Percentiles rank a stretch among this genome's conserved stretches.
These are phyloP conservation scores for Torulaspora microellipsoides DNA, from an alignment of 805 yeast genomes.

Conservation along the genomic window DNA sequence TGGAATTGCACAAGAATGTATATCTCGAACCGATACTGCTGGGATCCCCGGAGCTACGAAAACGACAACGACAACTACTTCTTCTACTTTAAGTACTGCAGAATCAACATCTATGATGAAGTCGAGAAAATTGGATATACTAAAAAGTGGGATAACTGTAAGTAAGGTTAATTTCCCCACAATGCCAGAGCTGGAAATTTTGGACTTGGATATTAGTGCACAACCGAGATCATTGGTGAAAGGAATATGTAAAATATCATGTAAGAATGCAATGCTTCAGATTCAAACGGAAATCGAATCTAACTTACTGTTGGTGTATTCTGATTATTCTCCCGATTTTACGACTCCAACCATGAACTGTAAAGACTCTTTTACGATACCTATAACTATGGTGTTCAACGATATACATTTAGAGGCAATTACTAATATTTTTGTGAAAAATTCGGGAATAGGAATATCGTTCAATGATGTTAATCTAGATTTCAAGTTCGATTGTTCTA, in stretches of 20 bases:
- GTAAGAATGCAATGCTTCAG: constrained; percentile 32
- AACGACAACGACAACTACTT: constrained; percentile 1
- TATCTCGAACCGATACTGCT: background rate
- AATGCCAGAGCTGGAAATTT: constrained; percentile 31
- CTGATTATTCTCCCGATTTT: constrained; percentile 28
- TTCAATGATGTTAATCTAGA: constrained; percentile 36
- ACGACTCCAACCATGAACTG: constrained; percentile 32
- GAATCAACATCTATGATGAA: constrained; percentile 5
- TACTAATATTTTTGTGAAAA: constrained; percentile 32
- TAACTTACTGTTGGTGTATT: constrained; percentile 29
- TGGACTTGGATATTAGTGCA: constrained; percentile 32
- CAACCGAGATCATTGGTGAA: constrained; percentile 33
- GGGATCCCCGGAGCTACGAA: background rate
- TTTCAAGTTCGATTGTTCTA: constrained; percentile 35
- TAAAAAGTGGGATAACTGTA: constrained; percentile 32
- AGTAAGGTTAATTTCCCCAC: constrained; percentile 29
- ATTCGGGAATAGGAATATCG: constrained; percentile 34
- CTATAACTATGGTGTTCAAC: constrained; percentile 34
- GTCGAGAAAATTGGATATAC: constrained; percentile 22
- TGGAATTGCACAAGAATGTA: background rate
- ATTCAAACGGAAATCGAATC: constrained; percentile 35
- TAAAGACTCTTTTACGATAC: constrained; percentile 34
- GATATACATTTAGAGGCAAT: constrained; percentile 34
- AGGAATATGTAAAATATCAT: constrained; percentile 33
- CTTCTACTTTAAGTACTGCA: constrained; percentile 1